phyloP scores from a whole-genome alignment of 2,329 filamentous ascomycete species.

The Fusarium sp. region DNA sequence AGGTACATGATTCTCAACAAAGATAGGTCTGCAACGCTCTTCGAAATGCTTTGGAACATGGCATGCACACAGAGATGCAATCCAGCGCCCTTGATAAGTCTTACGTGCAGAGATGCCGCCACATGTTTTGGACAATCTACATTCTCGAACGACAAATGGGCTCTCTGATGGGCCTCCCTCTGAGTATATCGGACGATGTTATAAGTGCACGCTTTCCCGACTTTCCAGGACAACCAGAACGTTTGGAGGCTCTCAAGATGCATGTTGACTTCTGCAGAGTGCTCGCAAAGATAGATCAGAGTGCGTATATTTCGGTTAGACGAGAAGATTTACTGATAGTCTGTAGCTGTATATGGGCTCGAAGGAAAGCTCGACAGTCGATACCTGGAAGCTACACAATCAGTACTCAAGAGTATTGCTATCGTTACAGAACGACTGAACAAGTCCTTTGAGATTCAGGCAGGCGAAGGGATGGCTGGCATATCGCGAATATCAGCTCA shows the following conservation, averaged over 20 bases:
- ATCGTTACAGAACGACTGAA: conserved; percentile 33
- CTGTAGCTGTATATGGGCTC: conserved; percentile 37
- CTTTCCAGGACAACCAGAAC: conserved; percentile 17
- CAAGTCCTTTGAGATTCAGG: conserved; percentile 32
- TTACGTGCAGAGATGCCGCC: conserved; percentile 30
- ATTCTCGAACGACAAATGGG: conserved; percentile 33
- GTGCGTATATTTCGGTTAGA: neutral
- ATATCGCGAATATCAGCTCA: conserved; percentile 36
- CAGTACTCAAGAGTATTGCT: conserved; percentile 38
- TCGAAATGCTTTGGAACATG: conserved; percentile 19
- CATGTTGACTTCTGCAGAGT: conserved; percentile 31
- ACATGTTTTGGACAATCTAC: conserved; percentile 38
- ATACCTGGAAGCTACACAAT: conserved; percentile 34
- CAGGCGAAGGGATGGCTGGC: conserved; percentile 26
- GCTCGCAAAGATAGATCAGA: conserved; percentile 38
- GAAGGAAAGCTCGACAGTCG: conserved; percentile 42
- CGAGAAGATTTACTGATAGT: neutral
- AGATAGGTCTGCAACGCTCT: conserved; percentile 31
- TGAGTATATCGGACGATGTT: conserved; percentile 32
- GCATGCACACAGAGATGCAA: conserved; percentile 41
- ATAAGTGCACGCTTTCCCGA: conserved; percentile 34
- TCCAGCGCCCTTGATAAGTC: conserved; percentile 11
- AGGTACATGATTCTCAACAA: neutral
- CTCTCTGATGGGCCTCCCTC: conserved; percentile 34
- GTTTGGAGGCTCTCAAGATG: conserved; percentile 22